phyloP scores from a whole-genome alignment of 192 early-diverging fungal species.

The Phycomyces nitens region DNA sequence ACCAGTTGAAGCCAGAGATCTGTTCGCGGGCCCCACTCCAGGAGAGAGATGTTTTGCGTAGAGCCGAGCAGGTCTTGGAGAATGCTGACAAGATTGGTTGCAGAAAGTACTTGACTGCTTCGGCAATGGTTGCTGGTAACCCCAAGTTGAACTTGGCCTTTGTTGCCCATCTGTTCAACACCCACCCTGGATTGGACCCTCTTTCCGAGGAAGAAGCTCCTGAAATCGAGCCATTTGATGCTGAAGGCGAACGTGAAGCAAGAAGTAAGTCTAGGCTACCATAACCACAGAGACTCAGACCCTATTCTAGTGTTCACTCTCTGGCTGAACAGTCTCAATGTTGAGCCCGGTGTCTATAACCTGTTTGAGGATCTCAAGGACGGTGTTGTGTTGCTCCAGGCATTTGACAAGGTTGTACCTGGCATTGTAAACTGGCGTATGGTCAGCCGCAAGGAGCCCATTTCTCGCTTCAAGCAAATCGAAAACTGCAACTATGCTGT shows the following conservation, averaged over 20 bases:
- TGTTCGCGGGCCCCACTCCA: slow-evolving; percentile 83
- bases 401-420: slow-evolving; percentile 91
- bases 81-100: slow-evolving; percentile 92
- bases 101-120: slow-evolving; percentile 91
- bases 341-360: slow-evolving; percentile 97
- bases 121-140: slow-evolving; percentile 93
- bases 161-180: slow-evolving; percentile 97
- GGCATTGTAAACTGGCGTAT: slow-evolving; percentile 91
- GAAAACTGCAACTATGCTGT: slow-evolving; percentile 97
- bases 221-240: slow-evolving; percentile 82
- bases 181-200: slow-evolving; percentile 89
- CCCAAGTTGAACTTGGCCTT: slow-evolving; percentile 98
- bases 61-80: slow-evolving; percentile 87
- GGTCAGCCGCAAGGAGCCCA: slow-evolving; percentile 72
- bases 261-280: slow-evolving; percentile 47
- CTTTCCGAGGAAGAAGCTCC: slow-evolving; percentile 89
- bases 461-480: slow-evolving; percentile 93
- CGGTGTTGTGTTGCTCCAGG: slow-evolving; percentile 89
- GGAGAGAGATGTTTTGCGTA: slow-evolving; percentile 66
- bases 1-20: slow-evolving; percentile 80
- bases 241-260: slow-evolving; percentile 82
- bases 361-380: slow-evolving; percentile 95
- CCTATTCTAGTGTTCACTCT: slow-evolving; percentile 91
- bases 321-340: slow-evolving; percentile 97
- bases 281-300: too few species aligned